Evolutionary conservation across 345 rosid species (phyloP).

Genomic region (Gossypium mustelinum): DNA sequence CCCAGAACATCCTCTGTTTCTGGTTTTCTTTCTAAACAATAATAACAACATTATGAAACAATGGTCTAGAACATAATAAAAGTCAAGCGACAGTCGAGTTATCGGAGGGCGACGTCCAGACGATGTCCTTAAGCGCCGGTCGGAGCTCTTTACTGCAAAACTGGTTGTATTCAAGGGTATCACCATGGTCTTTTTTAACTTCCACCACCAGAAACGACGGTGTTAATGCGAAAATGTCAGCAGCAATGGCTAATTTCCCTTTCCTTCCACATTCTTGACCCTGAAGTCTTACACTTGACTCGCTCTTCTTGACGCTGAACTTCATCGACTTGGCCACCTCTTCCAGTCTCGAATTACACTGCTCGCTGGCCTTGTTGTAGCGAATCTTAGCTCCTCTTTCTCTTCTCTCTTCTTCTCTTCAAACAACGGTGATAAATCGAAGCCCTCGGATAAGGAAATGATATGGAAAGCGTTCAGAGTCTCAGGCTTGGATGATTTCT

Average conservation of each 20-base stretch:
- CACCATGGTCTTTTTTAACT: conserved; percentile 88
- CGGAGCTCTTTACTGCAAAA: conserved; percentile 80
- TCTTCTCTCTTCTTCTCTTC: conserved; percentile 85
- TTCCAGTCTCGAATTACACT: conserved; percentile 79
- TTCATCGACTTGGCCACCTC: conserved; percentile 65
- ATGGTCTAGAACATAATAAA: conserved; percentile 8
- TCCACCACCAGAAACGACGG: conserved; percentile 76
- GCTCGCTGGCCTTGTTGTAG: conserved; percentile 72
- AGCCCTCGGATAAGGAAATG: conserved; percentile 80
- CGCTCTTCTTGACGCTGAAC: conserved; percentile 69
- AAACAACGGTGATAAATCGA: conserved; percentile 76
- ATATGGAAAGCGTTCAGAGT: conserved; percentile 85
- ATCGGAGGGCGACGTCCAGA: conserved; percentile 55
- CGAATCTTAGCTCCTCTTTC: conserved; percentile 75
- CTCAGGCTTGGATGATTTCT: conserved; percentile 42
- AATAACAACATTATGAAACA: neutral
- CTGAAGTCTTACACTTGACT: conserved; percentile 62
- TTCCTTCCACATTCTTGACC: conserved; percentile 80
- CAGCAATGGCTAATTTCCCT: conserved; percentile 73
- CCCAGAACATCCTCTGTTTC: neutral
- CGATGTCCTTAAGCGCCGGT: conserved; percentile 86
- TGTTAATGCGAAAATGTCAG: conserved; percentile 71
- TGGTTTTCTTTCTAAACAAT: neutral
- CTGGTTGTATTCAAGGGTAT: conserved; percentile 80
- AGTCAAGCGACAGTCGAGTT: conserved; percentile 44